phyloP scores from a whole-genome alignment of 306 rosid genomes.

The Vicia faba region DNA sequence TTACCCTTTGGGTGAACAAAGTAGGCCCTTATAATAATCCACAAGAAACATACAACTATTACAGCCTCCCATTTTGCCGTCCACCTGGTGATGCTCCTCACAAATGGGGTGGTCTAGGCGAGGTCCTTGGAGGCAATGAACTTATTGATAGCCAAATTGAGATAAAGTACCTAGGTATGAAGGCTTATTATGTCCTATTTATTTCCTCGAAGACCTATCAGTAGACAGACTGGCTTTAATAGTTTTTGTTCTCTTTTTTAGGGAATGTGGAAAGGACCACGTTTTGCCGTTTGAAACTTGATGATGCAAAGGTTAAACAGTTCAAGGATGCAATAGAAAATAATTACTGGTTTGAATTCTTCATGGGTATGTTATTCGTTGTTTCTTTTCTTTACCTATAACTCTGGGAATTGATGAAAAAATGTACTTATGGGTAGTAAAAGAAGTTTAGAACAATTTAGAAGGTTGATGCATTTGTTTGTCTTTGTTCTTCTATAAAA shows the following conservation, averaged over 20 bases:
- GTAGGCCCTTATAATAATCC: slow-evolving; percentile 99
- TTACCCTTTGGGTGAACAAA: slow-evolving; percentile 96
- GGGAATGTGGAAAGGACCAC: slow-evolving; percentile 74
- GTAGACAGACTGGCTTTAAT: slow-evolving; percentile 29
- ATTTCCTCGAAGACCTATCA: slow-evolving; percentile 25
- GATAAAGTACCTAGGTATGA: slow-evolving; percentile 73
- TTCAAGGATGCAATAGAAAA: slow-evolving; percentile 95
- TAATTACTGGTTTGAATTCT: slow-evolving; percentile 95
- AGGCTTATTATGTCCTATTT: slow-evolving; percentile 27
- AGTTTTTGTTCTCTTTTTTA: slow-evolving; percentile 19
- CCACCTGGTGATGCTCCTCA: slow-evolving; percentile 63
- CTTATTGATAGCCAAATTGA: slow-evolving; percentile 88
- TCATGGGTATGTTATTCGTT: slow-evolving; percentile 75
- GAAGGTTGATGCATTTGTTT: slow-evolving; percentile 14
- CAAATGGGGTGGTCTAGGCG: slow-evolving; percentile 99
- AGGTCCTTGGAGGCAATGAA: slow-evolving; percentile 96
- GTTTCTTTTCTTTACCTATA: slow-evolving; percentile 25
- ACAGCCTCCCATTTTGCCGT: slow-evolving; percentile 90
- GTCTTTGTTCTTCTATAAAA: slow-evolving; percentile 24
- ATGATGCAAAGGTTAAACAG: slow-evolving; percentile 69
- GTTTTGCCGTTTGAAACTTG: slow-evolving; percentile 64
- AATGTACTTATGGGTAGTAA: slow-evolving; percentile 19
- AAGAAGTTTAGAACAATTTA: slow-evolving; percentile 11
- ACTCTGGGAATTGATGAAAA: slow-evolving; percentile 11
- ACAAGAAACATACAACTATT: slow-evolving; percentile 96